Percentiles rank a stretch among this genome's conserved stretches.
phyloP scores from a whole-genome alignment of 2,329 filamentous ascomycete genomes.

The Fusarium sp. region DNA sequence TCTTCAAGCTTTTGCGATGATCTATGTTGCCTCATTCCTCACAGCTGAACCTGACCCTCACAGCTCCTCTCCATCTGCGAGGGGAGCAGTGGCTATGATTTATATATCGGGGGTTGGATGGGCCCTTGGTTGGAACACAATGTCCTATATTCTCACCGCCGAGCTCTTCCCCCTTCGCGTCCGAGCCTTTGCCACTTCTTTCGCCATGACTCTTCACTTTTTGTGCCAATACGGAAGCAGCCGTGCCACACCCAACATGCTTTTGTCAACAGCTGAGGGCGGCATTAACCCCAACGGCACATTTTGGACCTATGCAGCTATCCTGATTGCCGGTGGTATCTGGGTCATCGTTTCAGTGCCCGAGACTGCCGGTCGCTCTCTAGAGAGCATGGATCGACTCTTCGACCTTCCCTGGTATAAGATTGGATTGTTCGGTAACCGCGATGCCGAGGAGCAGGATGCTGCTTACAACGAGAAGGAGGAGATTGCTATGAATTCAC shows the following conservation, averaged over 20 bases:
- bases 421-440: slow-evolving; percentile 24
- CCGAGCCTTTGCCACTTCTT: slow-evolving; percentile 19
- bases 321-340: slow-evolving; percentile 7
- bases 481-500: slow-evolving; percentile 4
- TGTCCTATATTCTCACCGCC: slow-evolving; percentile 35
- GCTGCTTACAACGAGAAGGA: slow-evolving; percentile 20
- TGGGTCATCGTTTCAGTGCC: slow-evolving; percentile 20
- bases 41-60: slow-evolving; percentile 4
- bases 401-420: slow-evolving; percentile 28
- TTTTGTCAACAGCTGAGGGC: slow-evolving; percentile 5
- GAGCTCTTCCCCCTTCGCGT: slow-evolving; percentile 31
- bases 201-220: slow-evolving; percentile 26
- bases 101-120: slow-evolving; percentile 36
- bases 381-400: slow-evolving; percentile 26
- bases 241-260: slow-evolving; percentile 21
- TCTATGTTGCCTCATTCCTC: slow-evolving; percentile 21
- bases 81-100: slow-evolving; percentile 26
- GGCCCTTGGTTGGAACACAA: slow-evolving; percentile 36
- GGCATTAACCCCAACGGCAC: slow-evolving; percentile 23
- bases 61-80: slow-evolving; percentile 2
- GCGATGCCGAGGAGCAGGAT: slow-evolving; percentile 24
- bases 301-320: slow-evolving; percentile 21
- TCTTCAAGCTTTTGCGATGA: slow-evolving; percentile 20
- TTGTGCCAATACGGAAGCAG: slow-evolving; percentile 24
- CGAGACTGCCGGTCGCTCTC: slow-evolving; percentile 20